Evolutionary conservation across 106 monocot species (phyloP), one percentile per base, ranked within the genome.

Genomic region (Allium fistulosum): DNA sequence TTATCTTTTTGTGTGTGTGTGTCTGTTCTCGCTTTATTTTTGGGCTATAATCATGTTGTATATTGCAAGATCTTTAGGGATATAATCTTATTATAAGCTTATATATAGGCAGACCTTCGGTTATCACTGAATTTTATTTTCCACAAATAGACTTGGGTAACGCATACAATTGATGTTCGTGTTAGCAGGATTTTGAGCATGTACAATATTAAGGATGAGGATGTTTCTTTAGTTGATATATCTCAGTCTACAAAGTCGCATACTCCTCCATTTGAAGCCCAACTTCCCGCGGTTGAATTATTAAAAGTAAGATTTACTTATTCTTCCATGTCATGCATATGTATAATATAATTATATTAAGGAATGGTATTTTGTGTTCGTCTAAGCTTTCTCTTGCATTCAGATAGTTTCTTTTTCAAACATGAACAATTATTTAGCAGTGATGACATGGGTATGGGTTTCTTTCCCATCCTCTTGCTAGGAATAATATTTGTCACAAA

Each of bases 281-380:
- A 97, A 49, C 62, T 97, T 11, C 96, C 96, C 27, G 60, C 82
- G 11, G 46, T 97, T 53, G 96, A 97, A 72, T 72, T 97, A 16
- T 50, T 97, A 57, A 97, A 92, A 76, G 96, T 91, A 90, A 65
- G 53, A 12, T 48, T 76, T 72, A 46, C 60, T 65, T 10, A 16
- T 53, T 26, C 47, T 64, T 47, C 18, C 69, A 66, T 48, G 46
- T 15, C 12, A 49, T 48, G 2, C 37, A 37, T 37, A 5, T 2
- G 5, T 37, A 37, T 37, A 2, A 37, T 37, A 37, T 37, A 37
- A 37, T 5, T 37, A 5, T 37, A 2, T 5, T 37, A 37, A 37
- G 37, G 37, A 37, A 37, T 37, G 37, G 37, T 5, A 0, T 37
- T 37, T 37, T 37, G 37, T 37, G 37, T 37, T 37, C 37, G 4